Evolutionary conservation across 768 basidiomycete genomes (phyloP).

Genomic region (Boletales sp.): DNA sequence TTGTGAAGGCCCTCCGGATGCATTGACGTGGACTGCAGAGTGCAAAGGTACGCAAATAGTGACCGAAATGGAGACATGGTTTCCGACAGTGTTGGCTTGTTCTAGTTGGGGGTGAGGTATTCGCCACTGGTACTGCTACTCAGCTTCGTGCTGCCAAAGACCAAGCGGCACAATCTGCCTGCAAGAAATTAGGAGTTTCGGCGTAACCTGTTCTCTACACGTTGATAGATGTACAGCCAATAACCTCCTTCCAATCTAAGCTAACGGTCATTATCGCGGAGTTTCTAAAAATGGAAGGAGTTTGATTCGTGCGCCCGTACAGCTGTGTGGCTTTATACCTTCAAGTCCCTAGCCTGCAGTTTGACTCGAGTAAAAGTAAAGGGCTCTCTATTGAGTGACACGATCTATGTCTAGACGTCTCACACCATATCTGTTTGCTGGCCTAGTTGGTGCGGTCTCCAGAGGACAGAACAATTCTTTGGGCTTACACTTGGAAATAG

Average conservation of each 20-base stretch:
- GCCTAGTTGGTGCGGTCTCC: conserved; percentile 45
- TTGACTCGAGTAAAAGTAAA: too few species aligned
- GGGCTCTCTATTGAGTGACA: neutral
- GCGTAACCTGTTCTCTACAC: conserved; percentile 2
- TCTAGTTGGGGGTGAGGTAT: conserved; percentile 45
- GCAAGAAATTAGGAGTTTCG: conserved; percentile 29
- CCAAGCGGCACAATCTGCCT: conserved; percentile 43
- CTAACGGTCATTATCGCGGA: conserved; percentile 19
- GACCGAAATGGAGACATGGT: neutral
- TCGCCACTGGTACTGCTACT: conserved; percentile 44
- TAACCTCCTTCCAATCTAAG: neutral
- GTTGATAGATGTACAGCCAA: conserved; percentile 2
- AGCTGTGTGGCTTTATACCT: too few species aligned
- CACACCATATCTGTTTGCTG: conserved; percentile 53
- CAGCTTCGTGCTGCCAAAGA: conserved; percentile 48
- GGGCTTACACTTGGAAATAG: conserved; percentile 31
- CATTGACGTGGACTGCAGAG: conserved; percentile 46
- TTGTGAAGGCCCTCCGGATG: conserved; percentile 39
- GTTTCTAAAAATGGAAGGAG: conserved; percentile 22
- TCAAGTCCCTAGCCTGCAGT: too few species aligned
- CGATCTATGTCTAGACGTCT: conserved; percentile 35
- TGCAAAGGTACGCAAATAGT: conserved; percentile 49
- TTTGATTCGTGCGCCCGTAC: neutral
- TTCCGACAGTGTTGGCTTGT: conserved; percentile 1
- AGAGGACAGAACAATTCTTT: neutral